Conservation (phyloP, 805 yeast species). For the Starmerella bombi region DNA sequence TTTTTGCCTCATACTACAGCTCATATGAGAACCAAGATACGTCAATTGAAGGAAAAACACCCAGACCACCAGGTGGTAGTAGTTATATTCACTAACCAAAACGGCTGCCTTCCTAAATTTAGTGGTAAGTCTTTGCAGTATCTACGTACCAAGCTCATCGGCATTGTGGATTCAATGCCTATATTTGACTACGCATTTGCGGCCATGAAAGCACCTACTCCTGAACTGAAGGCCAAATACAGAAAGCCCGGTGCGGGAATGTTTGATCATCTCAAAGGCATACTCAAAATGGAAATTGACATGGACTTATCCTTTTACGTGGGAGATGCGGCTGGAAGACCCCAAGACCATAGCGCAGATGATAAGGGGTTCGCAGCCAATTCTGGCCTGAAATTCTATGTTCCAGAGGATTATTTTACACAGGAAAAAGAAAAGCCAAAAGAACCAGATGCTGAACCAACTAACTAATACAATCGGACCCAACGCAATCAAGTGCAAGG, state of each 20-base stretch:
- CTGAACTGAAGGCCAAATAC: constrained; percentile 17
- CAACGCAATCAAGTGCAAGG: too few relatives aligned
- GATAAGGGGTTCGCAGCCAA: constrained; percentile 58
- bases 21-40: too few relatives aligned
- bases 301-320: constrained; percentile 44
- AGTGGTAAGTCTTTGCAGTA: constrained; percentile 31
- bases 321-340: constrained; percentile 96
- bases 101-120: constrained; percentile 36
- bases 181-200: constrained; percentile 36
- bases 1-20: constrained; percentile 25
- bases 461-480: too few relatives aligned
- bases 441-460: too few relatives aligned
- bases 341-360: constrained; percentile 62
- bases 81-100: constrained; percentile 80
- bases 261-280: constrained; percentile 45
- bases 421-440: too few relatives aligned
- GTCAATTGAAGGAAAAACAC: not conserved
- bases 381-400: constrained; percentile 39
- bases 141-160: constrained; percentile 20
- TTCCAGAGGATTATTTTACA: constrained; percentile 62
- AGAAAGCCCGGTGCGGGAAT: constrained; percentile 66
- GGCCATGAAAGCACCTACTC: constrained; percentile 35
- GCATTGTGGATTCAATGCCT: constrained; percentile 5
- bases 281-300: constrained; percentile 32
- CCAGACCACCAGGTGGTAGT: constrained; percentile 27